phyloP scores from a whole-genome alignment of 306 rosid species.

The Prunus padus region DNA sequence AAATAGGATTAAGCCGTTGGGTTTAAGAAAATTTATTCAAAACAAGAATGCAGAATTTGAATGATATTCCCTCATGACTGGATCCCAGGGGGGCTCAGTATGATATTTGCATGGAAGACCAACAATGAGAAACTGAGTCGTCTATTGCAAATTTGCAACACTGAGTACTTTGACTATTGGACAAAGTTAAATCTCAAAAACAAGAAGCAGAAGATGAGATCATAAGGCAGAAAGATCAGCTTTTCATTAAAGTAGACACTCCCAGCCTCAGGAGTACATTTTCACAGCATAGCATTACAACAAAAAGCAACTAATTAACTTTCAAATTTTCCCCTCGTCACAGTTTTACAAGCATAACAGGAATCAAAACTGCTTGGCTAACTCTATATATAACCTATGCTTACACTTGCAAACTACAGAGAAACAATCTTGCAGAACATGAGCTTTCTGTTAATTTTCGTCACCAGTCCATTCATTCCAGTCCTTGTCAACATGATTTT shows the following conservation, averaged over 20 bases:
- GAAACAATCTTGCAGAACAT: not conserved
- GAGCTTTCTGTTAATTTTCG: constrained; percentile 13
- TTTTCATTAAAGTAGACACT: not conserved
- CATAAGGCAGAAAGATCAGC: not conserved
- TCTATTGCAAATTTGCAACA: not conserved
- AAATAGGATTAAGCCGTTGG: not conserved
- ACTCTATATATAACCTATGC: constrained; percentile 28
- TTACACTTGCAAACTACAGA: constrained; percentile 5
- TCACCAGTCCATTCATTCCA: constrained; percentile 82
- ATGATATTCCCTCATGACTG: no score
- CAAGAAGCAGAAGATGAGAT: not conserved
- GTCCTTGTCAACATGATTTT: constrained; percentile 77
- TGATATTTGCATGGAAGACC: no score
- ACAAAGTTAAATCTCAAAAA: not conserved
- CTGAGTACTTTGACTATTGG: not conserved
- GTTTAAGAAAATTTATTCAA: not conserved
- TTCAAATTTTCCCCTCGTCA: not conserved
- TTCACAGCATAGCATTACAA: not conserved
- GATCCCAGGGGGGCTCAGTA: no score
- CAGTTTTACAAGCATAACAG: constrained; percentile 8
- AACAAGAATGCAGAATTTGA: not conserved
- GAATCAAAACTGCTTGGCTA: constrained; percentile 33
- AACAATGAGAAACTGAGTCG: no score
- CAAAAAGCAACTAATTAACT: not conserved
- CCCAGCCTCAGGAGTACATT: not conserved